Conservation (phyloP, 139 green algal genomes). For the Nannochloris sp. region DNA sequence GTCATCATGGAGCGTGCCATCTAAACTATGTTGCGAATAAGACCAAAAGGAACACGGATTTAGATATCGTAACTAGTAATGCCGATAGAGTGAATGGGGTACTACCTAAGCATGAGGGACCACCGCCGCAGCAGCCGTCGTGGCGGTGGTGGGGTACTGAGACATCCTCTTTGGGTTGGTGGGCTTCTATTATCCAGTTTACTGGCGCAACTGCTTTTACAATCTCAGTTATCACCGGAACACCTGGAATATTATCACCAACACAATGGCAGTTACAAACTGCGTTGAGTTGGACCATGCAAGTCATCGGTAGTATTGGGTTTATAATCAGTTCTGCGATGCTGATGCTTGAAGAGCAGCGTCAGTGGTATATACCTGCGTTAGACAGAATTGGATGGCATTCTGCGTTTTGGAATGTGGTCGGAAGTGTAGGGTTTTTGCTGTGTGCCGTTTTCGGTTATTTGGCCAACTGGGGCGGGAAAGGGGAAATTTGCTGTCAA, state of each 20-base stretch:
- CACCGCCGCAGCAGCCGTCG: too few relatives aligned
- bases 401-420: slow-evolving; percentile 1
- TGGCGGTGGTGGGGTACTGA: neutral
- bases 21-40: too few relatives aligned
- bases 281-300: slow-evolving; percentile 10
- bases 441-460: slow-evolving; percentile 3
- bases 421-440: neutral
- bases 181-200: slow-evolving; percentile 5
- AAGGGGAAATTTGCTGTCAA: neutral
- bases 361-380: slow-evolving; percentile 3
- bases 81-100: too few relatives aligned
- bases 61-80: too few relatives aligned
- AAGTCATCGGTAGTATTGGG: neutral
- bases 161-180: neutral
- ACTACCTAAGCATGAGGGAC: too few relatives aligned
- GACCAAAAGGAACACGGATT: too few relatives aligned
- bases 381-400: slow-evolving; percentile 9
- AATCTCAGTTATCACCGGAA: neutral
- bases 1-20: neutral
- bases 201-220: neutral
- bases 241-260: neutral
- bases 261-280: slow-evolving; percentile 4
- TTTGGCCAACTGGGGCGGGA: neutral
- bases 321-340: slow-evolving; percentile 5
- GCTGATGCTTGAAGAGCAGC: slow-evolving; percentile 9